Evolutionary conservation across 2,329 filamentous ascomycete genomes (phyloP).

Genomic region (Lomentospora prolificans): DNA sequence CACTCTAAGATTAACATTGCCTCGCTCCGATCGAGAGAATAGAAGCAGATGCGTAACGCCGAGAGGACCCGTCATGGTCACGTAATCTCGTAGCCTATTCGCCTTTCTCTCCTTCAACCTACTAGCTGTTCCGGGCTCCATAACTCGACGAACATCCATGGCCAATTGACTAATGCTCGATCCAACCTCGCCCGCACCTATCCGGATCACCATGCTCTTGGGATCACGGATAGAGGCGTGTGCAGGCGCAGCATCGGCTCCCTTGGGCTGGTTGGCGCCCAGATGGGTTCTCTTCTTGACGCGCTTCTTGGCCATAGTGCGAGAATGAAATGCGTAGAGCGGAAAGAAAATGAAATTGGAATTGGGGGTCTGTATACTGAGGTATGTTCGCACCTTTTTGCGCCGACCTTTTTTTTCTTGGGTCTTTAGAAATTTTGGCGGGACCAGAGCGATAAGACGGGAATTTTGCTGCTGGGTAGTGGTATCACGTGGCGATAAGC

Average conservation of each 20-base stretch:
- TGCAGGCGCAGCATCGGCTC: slow-evolving; percentile 40
- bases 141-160: slow-evolving; percentile 81
- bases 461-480: slow-evolving; percentile 4
- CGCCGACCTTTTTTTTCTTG: background rate
- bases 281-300: slow-evolving; percentile 85
- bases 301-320: slow-evolving; percentile 65
- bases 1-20: slow-evolving; percentile 86
- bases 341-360: slow-evolving; percentile 6
- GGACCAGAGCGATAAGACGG: slow-evolving; percentile 12
- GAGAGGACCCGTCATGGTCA: slow-evolving; percentile 88
- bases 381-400: too few relatives aligned
- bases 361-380: slow-evolving; percentile 9
- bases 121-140: slow-evolving; percentile 90
- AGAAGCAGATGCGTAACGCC: slow-evolving; percentile 88
- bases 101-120: slow-evolving; percentile 80
- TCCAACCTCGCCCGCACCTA: slow-evolving; percentile 88
- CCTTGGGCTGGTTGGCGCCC: slow-evolving; percentile 52
- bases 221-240: slow-evolving; percentile 61
- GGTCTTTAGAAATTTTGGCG: slow-evolving; percentile 7
- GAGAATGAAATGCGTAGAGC: slow-evolving; percentile 9
- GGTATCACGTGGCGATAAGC: slow-evolving; percentile 11
- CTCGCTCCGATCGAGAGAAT: slow-evolving; percentile 79
- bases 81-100: slow-evolving; percentile 85
- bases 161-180: slow-evolving; percentile 85
- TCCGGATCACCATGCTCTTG: slow-evolving; percentile 97